Evolutionary conservation across 108 stramenopile genomes (phyloP).

Genomic region (Skeletonema marinoi): DNA sequence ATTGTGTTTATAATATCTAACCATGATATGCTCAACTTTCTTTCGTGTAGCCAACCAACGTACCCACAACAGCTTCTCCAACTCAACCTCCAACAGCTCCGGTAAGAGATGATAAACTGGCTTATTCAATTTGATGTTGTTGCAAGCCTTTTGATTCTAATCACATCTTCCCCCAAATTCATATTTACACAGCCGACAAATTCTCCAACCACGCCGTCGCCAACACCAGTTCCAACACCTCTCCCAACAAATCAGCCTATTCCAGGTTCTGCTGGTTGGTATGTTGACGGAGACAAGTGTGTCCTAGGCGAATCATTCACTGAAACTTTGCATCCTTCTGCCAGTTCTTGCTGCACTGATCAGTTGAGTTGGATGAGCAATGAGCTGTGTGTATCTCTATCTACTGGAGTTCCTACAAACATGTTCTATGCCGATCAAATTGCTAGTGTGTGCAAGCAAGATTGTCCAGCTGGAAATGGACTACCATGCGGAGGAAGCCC

Average conservation of each 20-base stretch:
- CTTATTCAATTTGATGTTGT: background rate
- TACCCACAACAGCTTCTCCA: background rate
- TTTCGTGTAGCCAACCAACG: background rate
- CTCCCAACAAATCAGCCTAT: background rate
- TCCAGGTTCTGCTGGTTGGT: background rate
- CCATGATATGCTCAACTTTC: background rate
- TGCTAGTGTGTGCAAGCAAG: slow-evolving; percentile 9
- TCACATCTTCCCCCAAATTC: background rate
- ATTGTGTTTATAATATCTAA: background rate
- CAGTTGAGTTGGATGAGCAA: slow-evolving; percentile 3
- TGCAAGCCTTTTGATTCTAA: background rate
- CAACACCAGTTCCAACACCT: background rate
- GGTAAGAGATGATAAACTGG: background rate
- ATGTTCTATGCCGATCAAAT: slow-evolving; percentile 17
- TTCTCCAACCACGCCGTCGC: background rate
- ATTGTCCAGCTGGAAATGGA: slow-evolving; percentile 1
- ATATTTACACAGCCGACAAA: background rate
- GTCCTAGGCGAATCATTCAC: background rate
- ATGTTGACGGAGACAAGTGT: background rate
- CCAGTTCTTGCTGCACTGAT: background rate
- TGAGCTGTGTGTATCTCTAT: slow-evolving; percentile 10
- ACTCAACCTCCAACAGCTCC: background rate
- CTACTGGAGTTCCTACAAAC: slow-evolving; percentile 13
- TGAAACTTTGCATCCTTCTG: background rate
- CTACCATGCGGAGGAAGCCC: slow-evolving; percentile 16